phyloP scores from a whole-genome alignment of 345 rosid genomes.

The Conringia planisiliqua region DNA sequence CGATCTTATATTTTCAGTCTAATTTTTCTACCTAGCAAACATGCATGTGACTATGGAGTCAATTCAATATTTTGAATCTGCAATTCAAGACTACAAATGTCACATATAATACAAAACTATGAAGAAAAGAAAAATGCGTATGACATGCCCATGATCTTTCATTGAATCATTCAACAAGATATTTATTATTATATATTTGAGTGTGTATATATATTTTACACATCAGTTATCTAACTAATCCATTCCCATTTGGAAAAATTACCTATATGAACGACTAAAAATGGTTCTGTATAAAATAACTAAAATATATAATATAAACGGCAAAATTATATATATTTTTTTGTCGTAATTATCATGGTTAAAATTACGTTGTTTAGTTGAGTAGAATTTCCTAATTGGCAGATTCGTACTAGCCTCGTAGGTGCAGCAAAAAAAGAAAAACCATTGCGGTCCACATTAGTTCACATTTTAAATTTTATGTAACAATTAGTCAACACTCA shows the following conservation, averaged over 20 bases:
- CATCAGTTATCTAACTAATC: neutral
- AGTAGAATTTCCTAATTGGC: neutral
- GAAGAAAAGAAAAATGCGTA: neutral
- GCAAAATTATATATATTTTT: neutral
- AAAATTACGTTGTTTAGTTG: neutral
- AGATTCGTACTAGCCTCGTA: neutral
- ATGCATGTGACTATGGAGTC: slow-evolving; percentile 5
- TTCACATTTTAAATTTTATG: neutral
- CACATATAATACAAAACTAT: neutral
- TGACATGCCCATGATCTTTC: neutral
- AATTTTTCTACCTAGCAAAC: neutral
- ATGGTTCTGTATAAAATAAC: neutral
- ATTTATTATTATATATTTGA: neutral
- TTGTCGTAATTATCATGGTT: neutral
- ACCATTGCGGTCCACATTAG: neutral
- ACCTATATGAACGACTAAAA: neutral
- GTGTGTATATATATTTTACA: neutral
- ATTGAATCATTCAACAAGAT: neutral
- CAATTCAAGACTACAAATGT: neutral
- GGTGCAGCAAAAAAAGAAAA: neutral
- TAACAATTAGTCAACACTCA: neutral
- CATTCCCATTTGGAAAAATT: neutral
- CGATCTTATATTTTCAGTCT: neutral
- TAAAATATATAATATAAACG: neutral
- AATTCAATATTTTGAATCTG: slow-evolving; percentile 3